Evolutionary conservation across 805 yeast species (phyloP).

Genomic region (Yarrowia sp.): DNA sequence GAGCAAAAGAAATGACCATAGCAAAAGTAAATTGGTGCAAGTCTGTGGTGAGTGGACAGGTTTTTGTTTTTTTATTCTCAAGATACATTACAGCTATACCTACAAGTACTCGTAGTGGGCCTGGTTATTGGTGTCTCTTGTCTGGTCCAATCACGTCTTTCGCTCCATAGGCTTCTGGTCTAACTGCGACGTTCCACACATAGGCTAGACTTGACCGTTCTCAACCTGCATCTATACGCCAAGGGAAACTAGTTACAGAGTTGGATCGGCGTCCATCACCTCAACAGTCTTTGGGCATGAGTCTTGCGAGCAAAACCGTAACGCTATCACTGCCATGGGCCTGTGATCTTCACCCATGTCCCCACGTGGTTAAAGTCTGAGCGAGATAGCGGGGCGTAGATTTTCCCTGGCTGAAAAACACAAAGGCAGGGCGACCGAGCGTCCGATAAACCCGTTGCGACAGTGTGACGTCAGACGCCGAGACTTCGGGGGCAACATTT

Average conservation of each 20-base stretch:
- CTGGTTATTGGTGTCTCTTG: too few species aligned
- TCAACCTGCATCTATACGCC: slow-evolving; percentile 12
- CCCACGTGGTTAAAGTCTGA: not conserved
- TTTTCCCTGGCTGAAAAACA: not conserved
- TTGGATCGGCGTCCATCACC: not conserved
- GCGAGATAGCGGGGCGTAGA: slow-evolving; percentile 5
- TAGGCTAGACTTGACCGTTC: slow-evolving; percentile 1
- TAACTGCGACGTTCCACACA: not conserved
- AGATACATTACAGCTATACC: too few species aligned
- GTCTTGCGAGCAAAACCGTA: slow-evolving; percentile 15
- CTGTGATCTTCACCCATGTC: not conserved
- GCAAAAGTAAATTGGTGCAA: too few species aligned
- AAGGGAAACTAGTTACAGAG: slow-evolving; percentile 11
- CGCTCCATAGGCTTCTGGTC: not conserved
- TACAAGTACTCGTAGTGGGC: too few species aligned
- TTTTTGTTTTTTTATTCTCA: too few species aligned
- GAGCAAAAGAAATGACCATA: not conserved
- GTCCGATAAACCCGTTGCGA: not conserved
- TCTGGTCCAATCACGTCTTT: too few species aligned
- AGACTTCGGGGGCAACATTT: not conserved
- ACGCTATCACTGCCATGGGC: not conserved
- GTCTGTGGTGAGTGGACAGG: too few species aligned
- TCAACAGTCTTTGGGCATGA: not conserved
- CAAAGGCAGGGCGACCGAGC: not conserved
- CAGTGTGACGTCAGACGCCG: slow-evolving; percentile 2